Evolutionary conservation across 345 rosid species (phyloP), one percentile per base, ranked within the genome.

Genomic region (Brassica incana): DNA sequence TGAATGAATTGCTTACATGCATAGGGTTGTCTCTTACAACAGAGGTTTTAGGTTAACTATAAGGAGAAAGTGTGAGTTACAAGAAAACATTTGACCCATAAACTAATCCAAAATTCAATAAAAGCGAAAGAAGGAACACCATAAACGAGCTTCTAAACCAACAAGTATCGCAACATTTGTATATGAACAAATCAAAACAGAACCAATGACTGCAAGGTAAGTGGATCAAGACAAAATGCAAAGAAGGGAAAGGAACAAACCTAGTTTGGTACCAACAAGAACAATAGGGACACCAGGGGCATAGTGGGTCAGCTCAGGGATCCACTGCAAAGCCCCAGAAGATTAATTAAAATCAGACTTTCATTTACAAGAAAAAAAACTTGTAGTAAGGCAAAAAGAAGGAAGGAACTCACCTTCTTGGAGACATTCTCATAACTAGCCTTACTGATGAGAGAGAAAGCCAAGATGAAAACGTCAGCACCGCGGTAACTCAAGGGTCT

Each of bases 381-480:
- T 1, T 18, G 18, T 18, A 18, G 18, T 18, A 18, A 18, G 18
- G 25, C 25, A 23, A 23, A 23, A 23, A 23, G 25, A 23, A 23
- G 25, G 20, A 0, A 25, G 10, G 6, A 50, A 59, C 64, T 3
- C 25, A 92, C 99, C 94, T 95, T 95, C 85, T 95, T 95, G 64
- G 98, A 88, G 15, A 92, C 94, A 84, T 95, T 95, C 84, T 95
- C 99, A 81, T 95, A 92, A 84, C 99, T 95, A 75, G 99, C 99
- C 85, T 92, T 95, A 92, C 98, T 95, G 80, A 95, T 92, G 18
- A 95, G 91, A 73, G 99, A 92, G 77, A 95, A 92, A 1, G 97
- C 97, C 77, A 95, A 87, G 54, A 95, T 90, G 82, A 95, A 95
- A 75, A 95, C 97, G 69, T 92, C 99, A 29, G 97, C 99, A 65